These are phyloP conservation scores for Rhizophora mangle DNA, from an alignment of 345 rosid species.

Conservation along the genomic window DNA sequence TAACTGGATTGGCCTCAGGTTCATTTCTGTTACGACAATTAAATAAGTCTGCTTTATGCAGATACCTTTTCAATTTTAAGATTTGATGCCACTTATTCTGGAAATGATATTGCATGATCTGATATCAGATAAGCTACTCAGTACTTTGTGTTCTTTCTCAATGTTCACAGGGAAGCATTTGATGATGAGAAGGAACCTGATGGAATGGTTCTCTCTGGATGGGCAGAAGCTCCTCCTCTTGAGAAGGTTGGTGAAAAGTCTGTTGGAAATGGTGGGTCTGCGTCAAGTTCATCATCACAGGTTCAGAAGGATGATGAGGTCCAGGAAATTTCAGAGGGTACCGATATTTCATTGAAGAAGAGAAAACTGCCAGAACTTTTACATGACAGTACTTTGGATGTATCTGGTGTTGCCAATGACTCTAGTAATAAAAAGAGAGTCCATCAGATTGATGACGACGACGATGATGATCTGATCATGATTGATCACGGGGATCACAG, in stretches of 20 bases:
- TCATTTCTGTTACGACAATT: no score
- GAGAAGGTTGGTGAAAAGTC: slow-evolving; percentile 39
- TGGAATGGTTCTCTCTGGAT: slow-evolving; percentile 90
- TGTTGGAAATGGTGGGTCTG: slow-evolving; percentile 48
- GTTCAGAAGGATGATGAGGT: slow-evolving; percentile 20
- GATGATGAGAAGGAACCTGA: slow-evolving; percentile 97
- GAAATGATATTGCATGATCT: not conserved
- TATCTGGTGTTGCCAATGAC: slow-evolving; percentile 21
- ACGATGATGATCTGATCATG: slow-evolving; percentile 50
- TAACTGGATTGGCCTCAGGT: no score
- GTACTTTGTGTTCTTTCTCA: not conserved
- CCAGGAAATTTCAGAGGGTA: slow-evolving; percentile 36
- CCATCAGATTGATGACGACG: slow-evolving; percentile 54
- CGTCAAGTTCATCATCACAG: slow-evolving; percentile 42
- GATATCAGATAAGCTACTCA: slow-evolving; percentile 7
- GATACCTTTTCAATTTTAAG: no score
- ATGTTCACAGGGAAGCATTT: slow-evolving; percentile 66
- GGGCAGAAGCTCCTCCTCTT: slow-evolving; percentile 53
- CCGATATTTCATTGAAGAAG: slow-evolving; percentile 46
- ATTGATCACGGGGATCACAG: slow-evolving; percentile 37
- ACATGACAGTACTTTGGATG: slow-evolving; percentile 14
- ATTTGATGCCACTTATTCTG: not conserved
- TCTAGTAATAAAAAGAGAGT: slow-evolving; percentile 35
- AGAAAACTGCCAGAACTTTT: slow-evolving; percentile 43
- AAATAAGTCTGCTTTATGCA: no score